phyloP scores from a whole-genome alignment of 805 yeast genomes.

The Hanseniaspora vineae region DNA sequence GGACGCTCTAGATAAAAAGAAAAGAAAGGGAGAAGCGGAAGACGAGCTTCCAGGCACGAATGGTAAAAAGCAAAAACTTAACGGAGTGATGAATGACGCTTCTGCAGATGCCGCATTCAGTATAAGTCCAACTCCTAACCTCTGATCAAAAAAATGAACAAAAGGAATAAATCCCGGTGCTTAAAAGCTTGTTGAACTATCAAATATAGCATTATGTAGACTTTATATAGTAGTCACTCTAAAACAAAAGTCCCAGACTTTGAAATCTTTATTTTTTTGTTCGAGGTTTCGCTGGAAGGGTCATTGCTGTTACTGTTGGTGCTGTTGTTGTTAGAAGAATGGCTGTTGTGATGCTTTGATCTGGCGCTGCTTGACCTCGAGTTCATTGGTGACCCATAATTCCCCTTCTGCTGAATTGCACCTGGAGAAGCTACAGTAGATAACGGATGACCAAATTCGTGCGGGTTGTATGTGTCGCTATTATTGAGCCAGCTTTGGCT shows the following conservation, averaged over 20 bases:
- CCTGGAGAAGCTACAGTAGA: not conserved
- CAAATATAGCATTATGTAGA: not conserved
- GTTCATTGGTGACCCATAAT: too few relatives aligned
- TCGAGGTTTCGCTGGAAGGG: not conserved
- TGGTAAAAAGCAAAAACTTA: too few relatives aligned
- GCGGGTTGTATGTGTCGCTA: not conserved
- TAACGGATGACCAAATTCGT: not conserved
- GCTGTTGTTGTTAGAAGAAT: not conserved
- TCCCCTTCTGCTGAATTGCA: too few relatives aligned
- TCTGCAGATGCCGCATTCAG: too few relatives aligned
- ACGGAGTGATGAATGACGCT: too few relatives aligned
- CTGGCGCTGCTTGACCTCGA: not conserved
- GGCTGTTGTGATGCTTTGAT: not conserved
- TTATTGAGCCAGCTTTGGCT: not conserved
- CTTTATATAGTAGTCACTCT: not conserved
- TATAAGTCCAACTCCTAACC: too few relatives aligned
- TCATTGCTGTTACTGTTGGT: not conserved
- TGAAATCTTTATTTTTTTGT: conserved; percentile 1
- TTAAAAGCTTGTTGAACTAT: too few relatives aligned
- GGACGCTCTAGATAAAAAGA: conserved; percentile 44
- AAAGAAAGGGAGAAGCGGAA: conserved; percentile 26
- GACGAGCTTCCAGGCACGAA: conserved; percentile 5
- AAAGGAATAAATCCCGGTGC: too few relatives aligned
- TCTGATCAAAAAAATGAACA: not conserved
- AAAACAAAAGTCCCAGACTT: conserved; percentile 1